Conservation (phyloP, 208 protist genomes). For the Acanthamoeba royreba region DNA sequence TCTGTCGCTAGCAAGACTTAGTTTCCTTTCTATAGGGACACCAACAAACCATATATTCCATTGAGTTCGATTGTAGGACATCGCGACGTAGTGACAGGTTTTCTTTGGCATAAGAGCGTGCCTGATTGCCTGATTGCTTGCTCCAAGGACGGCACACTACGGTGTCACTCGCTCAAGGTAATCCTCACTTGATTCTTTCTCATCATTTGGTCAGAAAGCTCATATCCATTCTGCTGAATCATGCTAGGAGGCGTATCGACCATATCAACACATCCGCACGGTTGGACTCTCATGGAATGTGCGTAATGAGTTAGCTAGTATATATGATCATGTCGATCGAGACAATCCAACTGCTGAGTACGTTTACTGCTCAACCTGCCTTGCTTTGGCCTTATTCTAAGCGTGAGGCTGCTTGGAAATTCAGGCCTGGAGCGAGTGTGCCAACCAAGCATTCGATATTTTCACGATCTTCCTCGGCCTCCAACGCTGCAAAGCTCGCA, state of each 20-base stretch:
- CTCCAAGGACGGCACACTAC: constrained; percentile 57
- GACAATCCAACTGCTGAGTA: neutral
- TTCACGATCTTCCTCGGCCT: neutral
- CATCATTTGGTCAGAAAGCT: neutral
- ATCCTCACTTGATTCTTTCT: neutral
- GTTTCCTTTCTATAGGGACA: neutral
- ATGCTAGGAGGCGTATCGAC: constrained; percentile 52
- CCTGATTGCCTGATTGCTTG: constrained; percentile 36
- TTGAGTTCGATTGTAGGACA: constrained; percentile 57
- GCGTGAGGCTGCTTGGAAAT: neutral
- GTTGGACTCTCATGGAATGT: constrained; percentile 59
- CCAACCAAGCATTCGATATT: neutral
- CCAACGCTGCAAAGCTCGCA: neutral
- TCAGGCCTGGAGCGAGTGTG: neutral
- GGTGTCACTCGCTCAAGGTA: neutral
- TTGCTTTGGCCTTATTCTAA: neutral
- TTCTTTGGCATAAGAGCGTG: constrained; percentile 41
- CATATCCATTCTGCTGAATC: neutral
- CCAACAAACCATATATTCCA: constrained; percentile 61
- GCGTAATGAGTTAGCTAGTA: constrained; percentile 42
- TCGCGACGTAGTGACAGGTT: constrained; percentile 61
- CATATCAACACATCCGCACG: constrained; percentile 63
- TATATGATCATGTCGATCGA: constrained; percentile 61
- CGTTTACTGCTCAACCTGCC: neutral
- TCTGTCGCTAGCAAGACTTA: neutral